Evolutionary conservation across 805 yeast species (phyloP).

Genomic region (Yarrowia divulgata): DNA sequence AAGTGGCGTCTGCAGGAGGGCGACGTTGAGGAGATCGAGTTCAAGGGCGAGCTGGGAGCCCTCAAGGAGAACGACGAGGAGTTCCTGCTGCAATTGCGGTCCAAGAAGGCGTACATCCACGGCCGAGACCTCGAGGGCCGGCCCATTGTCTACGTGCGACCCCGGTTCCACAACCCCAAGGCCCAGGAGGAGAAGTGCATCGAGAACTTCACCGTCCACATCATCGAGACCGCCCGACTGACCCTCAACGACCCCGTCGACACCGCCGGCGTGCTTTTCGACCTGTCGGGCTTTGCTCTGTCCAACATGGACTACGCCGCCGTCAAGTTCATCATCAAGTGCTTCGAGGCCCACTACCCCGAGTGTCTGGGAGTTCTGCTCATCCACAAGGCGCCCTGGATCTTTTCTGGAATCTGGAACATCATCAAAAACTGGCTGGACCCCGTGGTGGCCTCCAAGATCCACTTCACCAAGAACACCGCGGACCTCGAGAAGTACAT

Average conservation of each 20-base stretch:
- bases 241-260: constrained; percentile 77
- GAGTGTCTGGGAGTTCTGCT: constrained; percentile 85
- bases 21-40: constrained; percentile 66
- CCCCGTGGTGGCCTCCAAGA: constrained; percentile 93
- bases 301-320: constrained; percentile 93
- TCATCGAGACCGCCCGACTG: constrained; percentile 84
- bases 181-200: constrained; percentile 75
- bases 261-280: constrained; percentile 84
- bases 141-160: constrained; percentile 83
- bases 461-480: constrained; percentile 75
- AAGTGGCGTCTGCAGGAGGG: constrained; percentile 75
- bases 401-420: constrained; percentile 93
- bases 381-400: constrained; percentile 96
- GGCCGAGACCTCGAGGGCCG: constrained; percentile 77
- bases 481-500: constrained; percentile 73
- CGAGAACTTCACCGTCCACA: constrained; percentile 73
- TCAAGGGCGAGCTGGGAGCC: constrained; percentile 74
- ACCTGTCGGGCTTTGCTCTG: constrained; percentile 82
- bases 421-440: constrained; percentile 93
- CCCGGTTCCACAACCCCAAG: constrained; percentile 72
- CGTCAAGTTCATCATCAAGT: constrained; percentile 84
- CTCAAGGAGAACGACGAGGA: constrained; percentile 56
- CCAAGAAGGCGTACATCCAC: constrained; percentile 73
- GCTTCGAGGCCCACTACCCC: constrained; percentile 96
- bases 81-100: constrained; percentile 60